Base-by-base conservation (phyloP, 345 rosid species). In the Hibiscus syriacus region DNA sequence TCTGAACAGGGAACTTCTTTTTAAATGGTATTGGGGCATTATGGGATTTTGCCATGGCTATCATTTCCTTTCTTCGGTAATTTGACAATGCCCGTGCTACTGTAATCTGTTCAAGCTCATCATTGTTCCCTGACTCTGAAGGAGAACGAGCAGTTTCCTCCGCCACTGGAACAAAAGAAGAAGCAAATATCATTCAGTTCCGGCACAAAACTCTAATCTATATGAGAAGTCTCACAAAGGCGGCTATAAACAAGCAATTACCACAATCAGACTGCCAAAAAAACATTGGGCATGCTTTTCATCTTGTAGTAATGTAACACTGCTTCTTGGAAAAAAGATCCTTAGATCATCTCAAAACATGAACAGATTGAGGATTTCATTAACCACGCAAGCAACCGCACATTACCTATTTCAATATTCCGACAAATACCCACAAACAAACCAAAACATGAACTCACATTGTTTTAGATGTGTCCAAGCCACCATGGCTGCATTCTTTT, bases 401-500 rank as follows among this genome's bases (percentile, higher is more conserved):
- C 5, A 0, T n/a, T 50, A 46, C 22, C 5, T 9, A 48, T 48
- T 34, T n/a, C 19, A 53, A 12, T n/a, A 36, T 20, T 49, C 41
- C 58, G 29, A 49, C 36, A 41, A 10, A 20, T n/a, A 39, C 4
- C 41, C 39, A 49, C 14, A 50, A 50, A 36, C 25, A 68, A 48
- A 29, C 29, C 11, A 26, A 58, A 23, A 64, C 36, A 57, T 7
- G 70, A 56, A 77, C 92, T 88, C 78, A 88, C 98, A 79, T 77
- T 84, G 96, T 79, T 89, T 93, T 8, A 93, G 77, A 55, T 96
- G 89, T 70, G 94, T 81, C 98, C 98, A 93, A 41, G 97, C 94
- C 48, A 97, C 84, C 98, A 93, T 88, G 45, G n/a, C n/a, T n/a
- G n/a, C n/a, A n/a, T n/a, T n/a, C n/a, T n/a, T n/a, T n/a, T n/a